Conservation (phyloP, 148 eudicot genomes). For the Fagopyrum esculentum region DNA sequence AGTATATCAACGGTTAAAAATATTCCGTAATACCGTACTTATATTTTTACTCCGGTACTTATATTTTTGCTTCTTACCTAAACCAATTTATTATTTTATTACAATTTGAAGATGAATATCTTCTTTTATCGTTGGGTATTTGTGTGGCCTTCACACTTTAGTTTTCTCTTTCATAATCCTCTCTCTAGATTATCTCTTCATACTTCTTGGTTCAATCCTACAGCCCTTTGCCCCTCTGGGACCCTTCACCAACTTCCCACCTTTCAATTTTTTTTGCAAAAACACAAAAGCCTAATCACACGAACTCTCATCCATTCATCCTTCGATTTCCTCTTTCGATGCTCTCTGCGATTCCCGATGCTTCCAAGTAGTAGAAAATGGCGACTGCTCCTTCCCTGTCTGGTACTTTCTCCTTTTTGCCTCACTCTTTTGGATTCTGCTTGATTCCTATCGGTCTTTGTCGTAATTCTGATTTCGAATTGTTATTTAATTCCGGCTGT, state of each 20-base stretch:
- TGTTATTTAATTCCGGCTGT: conserved; percentile 14
- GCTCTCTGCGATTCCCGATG: conserved; percentile 36
- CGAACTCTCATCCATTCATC: neutral
- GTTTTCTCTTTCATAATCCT: conserved; percentile 16
- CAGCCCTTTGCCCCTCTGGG: neutral
- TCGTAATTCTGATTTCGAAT: neutral
- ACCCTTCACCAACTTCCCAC: conserved; percentile 10
- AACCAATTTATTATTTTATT: too few relatives aligned
- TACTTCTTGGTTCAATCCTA: conserved; percentile 7
- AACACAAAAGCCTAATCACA: neutral
- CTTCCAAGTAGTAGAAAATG: conserved; percentile 45
- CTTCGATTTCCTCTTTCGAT: conserved; percentile 16
- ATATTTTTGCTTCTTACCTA: too few relatives aligned
- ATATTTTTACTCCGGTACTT: too few relatives aligned
- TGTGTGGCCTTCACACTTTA: conserved; percentile 8
- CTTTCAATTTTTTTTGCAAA: neutral
- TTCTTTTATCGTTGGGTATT: neutral
- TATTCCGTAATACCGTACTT: too few relatives aligned
- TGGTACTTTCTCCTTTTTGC: conserved; percentile 25
- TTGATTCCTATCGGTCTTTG: neutral
- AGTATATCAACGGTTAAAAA: too few relatives aligned
- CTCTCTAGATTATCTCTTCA: conserved; percentile 25
- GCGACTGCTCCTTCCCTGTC: conserved; percentile 65
- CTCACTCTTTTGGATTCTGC: neutral
- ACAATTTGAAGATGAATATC: neutral